Evolutionary conservation across 768 basidiomycete species (phyloP), one percentile per base, ranked within the genome.

Genomic region (Trametopsis cervina): DNA sequence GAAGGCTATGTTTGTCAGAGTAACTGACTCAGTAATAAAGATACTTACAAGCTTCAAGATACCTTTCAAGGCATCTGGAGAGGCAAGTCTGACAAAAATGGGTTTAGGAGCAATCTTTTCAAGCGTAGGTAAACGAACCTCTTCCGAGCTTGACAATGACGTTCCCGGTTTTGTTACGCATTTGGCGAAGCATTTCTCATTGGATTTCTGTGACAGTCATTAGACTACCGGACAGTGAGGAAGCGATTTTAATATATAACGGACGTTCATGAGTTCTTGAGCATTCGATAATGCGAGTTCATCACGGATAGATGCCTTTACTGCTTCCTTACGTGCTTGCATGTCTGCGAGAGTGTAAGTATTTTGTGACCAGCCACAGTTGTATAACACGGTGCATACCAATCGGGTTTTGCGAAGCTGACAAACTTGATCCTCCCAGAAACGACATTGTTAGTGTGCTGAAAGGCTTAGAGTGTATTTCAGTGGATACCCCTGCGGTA

Each of bases 11-110:
- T 9, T 47, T 4, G 45, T 39, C 36, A 17, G 12, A 9, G 20
- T 15, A 11, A 33, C 15, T 15, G 43, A 27, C 22, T 18, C 44
- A 17, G 26, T 21, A 1, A 15, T 39, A 38, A 38, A 2, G 2
- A 20, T 3, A 77, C 86, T 69, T 58, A 89, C 89, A 90, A 27
- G 85, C 85, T 65, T 91, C 86, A 70, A 92, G 71, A 61, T 89
- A 92, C 38, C 87, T 78, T 45, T 89, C 86, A 58, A 89, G 70
- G 61, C 89, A 92, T 49, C 80, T 72, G 4, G 77, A 68, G 37
- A 91, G 68, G 57, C 89, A 92, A 22, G 80, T 81, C 89, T 91
- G 49, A 2, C 29, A 15, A 29, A 4, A 24, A 26, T 35, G 17
- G 26, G 17, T 29, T 39, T 25, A 29, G 9, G 27, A 2, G 12